These are phyloP conservation scores for Cichorium intybus DNA, from an alignment of 140 eudicot species.

Conservation along the genomic window DNA sequence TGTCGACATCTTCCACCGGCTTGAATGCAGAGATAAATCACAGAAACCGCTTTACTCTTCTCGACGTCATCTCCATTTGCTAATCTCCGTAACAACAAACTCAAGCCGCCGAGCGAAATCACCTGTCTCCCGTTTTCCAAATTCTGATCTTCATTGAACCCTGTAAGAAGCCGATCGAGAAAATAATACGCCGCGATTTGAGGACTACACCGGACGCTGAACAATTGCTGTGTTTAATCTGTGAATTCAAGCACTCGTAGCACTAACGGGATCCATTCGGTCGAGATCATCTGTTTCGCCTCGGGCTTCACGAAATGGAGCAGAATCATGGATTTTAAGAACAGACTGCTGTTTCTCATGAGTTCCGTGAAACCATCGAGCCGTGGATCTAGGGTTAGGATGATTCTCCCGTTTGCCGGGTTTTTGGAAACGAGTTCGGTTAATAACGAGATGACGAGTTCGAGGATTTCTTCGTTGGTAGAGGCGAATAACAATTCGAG, in stretches of 20 bases:
- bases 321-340: constrained; percentile 65
- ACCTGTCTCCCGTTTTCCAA: constrained; percentile 55
- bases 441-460: constrained; percentile 59
- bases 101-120: constrained; percentile 63
- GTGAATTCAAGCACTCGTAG: constrained; percentile 75
- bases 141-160: constrained; percentile 58
- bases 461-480: constrained; percentile 60
- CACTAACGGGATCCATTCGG: constrained; percentile 69
- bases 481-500: constrained; percentile 67
- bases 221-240: constrained; percentile 59
- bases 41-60: constrained; percentile 42
- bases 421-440: constrained; percentile 53
- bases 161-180: constrained; percentile 50
- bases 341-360: constrained; percentile 58
- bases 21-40: too few species aligned
- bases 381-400: constrained; percentile 55
- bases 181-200: constrained; percentile 73
- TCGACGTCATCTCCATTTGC: constrained; percentile 49
- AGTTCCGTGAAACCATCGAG: constrained; percentile 52
- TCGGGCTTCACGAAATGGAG: constrained; percentile 63
- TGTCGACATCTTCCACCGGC: too few species aligned
- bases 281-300: constrained; percentile 58
- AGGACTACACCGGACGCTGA: constrained; percentile 55
- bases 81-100: constrained; percentile 56
- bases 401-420: constrained; percentile 36